Evolutionary conservation across 73 alveolate species (phyloP).

Genomic region (Paramecium primaurelia): DNA sequence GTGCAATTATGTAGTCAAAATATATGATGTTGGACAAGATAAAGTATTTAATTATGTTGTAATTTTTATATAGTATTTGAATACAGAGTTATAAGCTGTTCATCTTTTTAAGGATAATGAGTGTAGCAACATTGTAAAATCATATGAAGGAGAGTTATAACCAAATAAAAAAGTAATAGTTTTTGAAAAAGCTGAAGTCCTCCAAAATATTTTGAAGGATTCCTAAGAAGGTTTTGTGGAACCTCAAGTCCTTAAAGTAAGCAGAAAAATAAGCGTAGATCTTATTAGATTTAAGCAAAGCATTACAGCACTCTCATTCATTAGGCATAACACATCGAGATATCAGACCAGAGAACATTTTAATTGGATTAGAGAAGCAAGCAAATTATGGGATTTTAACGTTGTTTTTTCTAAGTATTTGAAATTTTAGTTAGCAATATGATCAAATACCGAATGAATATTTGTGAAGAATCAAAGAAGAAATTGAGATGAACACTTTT

Average conservation of each 20-base stretch:
- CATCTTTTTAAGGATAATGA: not conserved
- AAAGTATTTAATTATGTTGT: not conserved
- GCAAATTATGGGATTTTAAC: constrained; percentile 1
- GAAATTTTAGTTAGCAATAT: not conserved
- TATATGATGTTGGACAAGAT: constrained; percentile 26
- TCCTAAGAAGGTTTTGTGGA: not conserved
- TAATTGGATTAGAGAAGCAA: not conserved
- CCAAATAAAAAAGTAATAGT: not conserved
- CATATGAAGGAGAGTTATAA: not conserved
- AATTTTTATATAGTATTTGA: not conserved
- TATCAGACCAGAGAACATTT: constrained; percentile 46
- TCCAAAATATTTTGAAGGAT: not conserved
- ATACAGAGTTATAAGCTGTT: not conserved
- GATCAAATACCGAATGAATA: not conserved
- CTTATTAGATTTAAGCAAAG: constrained; percentile 39
- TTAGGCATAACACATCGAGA: constrained; percentile 45
- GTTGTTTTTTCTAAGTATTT: not conserved
- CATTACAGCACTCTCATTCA: constrained; percentile 8
- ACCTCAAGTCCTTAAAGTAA: constrained; percentile 2
- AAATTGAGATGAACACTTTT: constrained; percentile 34
- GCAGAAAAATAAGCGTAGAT: not conserved
- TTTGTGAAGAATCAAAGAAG: constrained; percentile 3
- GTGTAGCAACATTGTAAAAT: not conserved
- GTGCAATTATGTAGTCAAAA: not conserved
- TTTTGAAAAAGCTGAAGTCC: constrained; percentile 16